Percentiles rank a stretch among this genome's conserved stretches.
Conservation (phyloP, 2,329 filamentous ascomycete genomes). For the Teratosphaeriaceae sp. region DNA sequence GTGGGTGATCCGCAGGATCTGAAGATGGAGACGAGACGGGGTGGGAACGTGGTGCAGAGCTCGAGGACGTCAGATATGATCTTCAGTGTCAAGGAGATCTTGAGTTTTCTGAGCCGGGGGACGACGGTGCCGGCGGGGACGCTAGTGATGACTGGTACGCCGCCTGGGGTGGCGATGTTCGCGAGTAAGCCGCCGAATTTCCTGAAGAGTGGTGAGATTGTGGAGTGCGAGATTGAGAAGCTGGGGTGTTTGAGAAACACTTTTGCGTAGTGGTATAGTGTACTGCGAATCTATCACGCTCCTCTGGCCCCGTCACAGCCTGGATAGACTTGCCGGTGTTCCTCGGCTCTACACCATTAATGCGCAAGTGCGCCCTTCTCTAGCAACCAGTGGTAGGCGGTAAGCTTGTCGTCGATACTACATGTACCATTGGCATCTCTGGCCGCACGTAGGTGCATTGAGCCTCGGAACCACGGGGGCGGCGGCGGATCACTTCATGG, state of each 20-base stretch:
- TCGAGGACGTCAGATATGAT: conserved; percentile 30
- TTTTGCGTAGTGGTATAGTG: no score
- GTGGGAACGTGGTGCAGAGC: conserved; percentile 42
- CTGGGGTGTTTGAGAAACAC: conserved; percentile 9
- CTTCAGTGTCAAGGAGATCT: conserved; percentile 9
- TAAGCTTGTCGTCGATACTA: no score
- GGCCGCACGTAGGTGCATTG: no score
- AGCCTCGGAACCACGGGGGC: no score
- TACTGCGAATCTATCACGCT: no score
- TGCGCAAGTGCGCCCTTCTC: no score
- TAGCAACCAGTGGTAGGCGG: no score
- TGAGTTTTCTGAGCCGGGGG: conserved; percentile 34
- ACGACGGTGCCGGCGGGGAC: conserved; percentile 23
- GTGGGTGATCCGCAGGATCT: not conserved
- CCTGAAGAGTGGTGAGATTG: conserved; percentile 17
- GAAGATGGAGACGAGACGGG: conserved; percentile 35
- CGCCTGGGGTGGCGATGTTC: conserved; percentile 25
- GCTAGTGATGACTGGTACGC: conserved; percentile 44
- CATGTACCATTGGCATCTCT: no score
- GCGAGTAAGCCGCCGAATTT: conserved; percentile 26
- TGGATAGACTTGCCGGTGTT: no score
- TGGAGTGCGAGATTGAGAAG: conserved; percentile 11
- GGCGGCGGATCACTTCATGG: no score
- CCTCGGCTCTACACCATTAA: no score
- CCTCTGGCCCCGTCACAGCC: no score